A percentile compares a stretch with the other conserved stretches of the same genome.
phyloP scores from a whole-genome alignment of 2,329 filamentous ascomycete genomes.

The Pyrenochaeta sp. region DNA sequence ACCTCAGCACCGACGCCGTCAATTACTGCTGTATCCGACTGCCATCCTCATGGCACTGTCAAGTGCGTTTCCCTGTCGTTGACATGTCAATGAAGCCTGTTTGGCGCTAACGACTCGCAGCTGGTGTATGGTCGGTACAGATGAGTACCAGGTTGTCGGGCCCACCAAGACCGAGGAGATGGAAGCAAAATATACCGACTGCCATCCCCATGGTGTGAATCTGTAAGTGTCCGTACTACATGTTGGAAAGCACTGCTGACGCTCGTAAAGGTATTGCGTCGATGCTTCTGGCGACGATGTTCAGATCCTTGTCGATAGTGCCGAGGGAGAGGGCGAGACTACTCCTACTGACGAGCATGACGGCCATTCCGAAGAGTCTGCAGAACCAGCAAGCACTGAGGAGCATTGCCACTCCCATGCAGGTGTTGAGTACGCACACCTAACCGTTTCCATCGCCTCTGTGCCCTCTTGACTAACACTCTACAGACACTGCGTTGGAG shows the following conservation, averaged over 20 bases:
- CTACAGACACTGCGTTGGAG: conserved; percentile 65
- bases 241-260: conserved; percentile 4
- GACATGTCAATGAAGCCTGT: not conserved
- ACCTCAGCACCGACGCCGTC: conserved; percentile 20
- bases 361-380: conserved; percentile 14
- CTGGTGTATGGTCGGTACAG: conserved; percentile 55
- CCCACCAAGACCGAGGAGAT: conserved; percentile 65
- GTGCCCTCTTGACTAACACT: conserved; percentile 34
- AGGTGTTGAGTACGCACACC: conserved; percentile 70
- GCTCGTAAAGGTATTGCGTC: conserved; percentile 65
- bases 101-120: conserved; percentile 36
- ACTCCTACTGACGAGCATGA: not conserved
- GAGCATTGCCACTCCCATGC: conserved; percentile 74
- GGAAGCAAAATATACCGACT: conserved; percentile 70
- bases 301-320: conserved; percentile 57
- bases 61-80: conserved; percentile 47
- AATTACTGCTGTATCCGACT: conserved; percentile 61
- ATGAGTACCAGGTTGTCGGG: conserved; percentile 56
- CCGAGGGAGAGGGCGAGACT: conserved; percentile 20
- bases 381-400: conserved; percentile 26
- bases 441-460: conserved; percentile 1
- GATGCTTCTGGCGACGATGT: conserved; percentile 68
- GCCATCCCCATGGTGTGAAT: conserved; percentile 68
- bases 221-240: conserved; percentile 57
- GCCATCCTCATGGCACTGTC: conserved; percentile 58